Base-by-base conservation (phyloP, 352 stramenopile species). In the Phytopythium chamaehyphon region DNA sequence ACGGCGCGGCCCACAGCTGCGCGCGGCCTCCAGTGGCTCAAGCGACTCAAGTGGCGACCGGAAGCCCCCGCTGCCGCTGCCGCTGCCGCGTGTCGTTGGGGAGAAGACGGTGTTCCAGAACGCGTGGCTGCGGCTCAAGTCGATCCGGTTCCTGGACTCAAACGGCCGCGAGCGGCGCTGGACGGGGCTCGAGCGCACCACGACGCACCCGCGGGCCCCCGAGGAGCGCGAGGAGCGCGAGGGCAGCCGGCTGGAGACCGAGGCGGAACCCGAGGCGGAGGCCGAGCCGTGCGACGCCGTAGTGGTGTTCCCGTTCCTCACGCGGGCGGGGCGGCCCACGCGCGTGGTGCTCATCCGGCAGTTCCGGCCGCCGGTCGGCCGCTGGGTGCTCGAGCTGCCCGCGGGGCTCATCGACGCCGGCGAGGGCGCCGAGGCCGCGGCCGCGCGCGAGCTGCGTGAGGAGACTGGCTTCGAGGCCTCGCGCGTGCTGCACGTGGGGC, bases 331-430 rank as follows among this genome's bases (percentile, higher is more conserved):
- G 19, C 48, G 54, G 6, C 60, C 59, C 15, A 70, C 54, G 2
- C 64, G 62, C 9, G 78, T 86, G 39, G 66, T 97, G 21, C 61
- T 96, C 37, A 94, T 98, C 49, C 79, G 87, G 31, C 93, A 98
- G 61, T 98, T 94, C 59, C 84, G 93, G 14, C 90, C 90, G 16
- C 83, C 90, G 3, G 76, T 90, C 6, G 78, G 78, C 45, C 73
- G 80, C 39, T 94, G 81, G 66, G 93, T 93, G 21, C 59, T 98
- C 39, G 90, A 98, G 65, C 75, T 97, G 15, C 90, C 90, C 1
- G 90, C 90, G 10, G 90, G 93, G 14, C 76, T 98, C 21, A 97
- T 98, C 60, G 93, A 97, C 60, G 59, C 59, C 16, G 67, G 74
- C 10, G 90, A 98, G 55, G 73, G 73, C 1, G 70, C 83, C 0